Percentiles rank a stretch among this genome's conserved stretches.
phyloP scores from a whole-genome alignment of 2,329 filamentous ascomycete genomes.

The Verticillium albo-atrum region DNA sequence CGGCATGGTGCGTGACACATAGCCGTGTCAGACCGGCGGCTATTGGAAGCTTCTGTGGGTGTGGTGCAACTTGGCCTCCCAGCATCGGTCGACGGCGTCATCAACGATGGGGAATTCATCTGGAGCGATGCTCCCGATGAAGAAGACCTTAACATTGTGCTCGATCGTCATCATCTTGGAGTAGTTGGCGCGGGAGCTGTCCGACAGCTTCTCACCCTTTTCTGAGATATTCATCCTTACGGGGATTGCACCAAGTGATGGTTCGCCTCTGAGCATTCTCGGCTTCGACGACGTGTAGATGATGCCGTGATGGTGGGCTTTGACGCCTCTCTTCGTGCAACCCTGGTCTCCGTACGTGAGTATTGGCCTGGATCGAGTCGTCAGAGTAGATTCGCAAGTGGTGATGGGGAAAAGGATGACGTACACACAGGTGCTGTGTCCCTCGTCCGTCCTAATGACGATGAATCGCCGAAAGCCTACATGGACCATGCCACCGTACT shows the following conservation, averaged over 20 bases:
- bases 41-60: not conserved
- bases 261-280: slow-evolving; percentile 32
- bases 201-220: slow-evolving; percentile 39
- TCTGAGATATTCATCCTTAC: slow-evolving; percentile 38
- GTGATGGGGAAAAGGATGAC: slow-evolving; percentile 11
- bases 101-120: slow-evolving; percentile 36
- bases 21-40: not conserved
- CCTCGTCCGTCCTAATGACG: slow-evolving; percentile 44
- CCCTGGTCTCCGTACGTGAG: slow-evolving; percentile 48
- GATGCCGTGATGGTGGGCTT: slow-evolving; percentile 49
- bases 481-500: slow-evolving; percentile 35
- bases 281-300: slow-evolving; percentile 35
- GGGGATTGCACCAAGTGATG: slow-evolving; percentile 41
- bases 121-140: slow-evolving; percentile 43
- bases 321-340: slow-evolving; percentile 49
- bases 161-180: slow-evolving; percentile 52
- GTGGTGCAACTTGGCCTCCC: slow-evolving; percentile 38
- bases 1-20: not conserved
- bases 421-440: slow-evolving; percentile 54
- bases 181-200: slow-evolving; percentile 53
- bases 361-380: slow-evolving; percentile 38
- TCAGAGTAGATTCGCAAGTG: slow-evolving; percentile 1
- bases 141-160: slow-evolving; percentile 54
- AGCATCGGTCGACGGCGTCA: slow-evolving; percentile 44
- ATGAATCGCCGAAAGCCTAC: slow-evolving; percentile 51